A percentile compares a stretch with the other conserved stretches of the same genome.
These are phyloP conservation scores for Parastagonospora avenae DNA, from an alignment of 2,329 filamentous ascomycete genomes.

Conservation along the genomic window DNA sequence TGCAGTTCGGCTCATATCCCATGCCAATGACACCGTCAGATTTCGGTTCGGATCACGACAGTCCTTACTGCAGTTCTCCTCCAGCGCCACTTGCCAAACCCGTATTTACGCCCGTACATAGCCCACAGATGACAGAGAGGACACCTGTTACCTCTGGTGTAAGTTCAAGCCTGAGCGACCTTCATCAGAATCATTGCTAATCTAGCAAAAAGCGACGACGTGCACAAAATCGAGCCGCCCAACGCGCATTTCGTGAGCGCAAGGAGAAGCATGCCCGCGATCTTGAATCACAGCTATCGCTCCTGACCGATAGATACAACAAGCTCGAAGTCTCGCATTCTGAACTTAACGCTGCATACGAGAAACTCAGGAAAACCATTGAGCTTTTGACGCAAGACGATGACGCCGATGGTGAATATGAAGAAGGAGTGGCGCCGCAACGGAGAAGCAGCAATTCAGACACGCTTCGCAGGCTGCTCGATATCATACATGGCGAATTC, in stretches of 20 bases:
- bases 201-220: slow-evolving; percentile 56
- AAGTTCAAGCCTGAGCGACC: slow-evolving; percentile 11
- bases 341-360: slow-evolving; percentile 46
- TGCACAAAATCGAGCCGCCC: slow-evolving; percentile 66
- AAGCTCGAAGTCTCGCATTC: slow-evolving; percentile 61
- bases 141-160: slow-evolving; percentile 48
- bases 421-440: slow-evolving; percentile 23
- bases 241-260: slow-evolving; percentile 65
- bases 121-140: slow-evolving; percentile 31
- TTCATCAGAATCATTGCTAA: background rate
- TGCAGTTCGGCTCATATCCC: slow-evolving; percentile 42
- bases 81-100: slow-evolving; percentile 33
- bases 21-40: slow-evolving; percentile 47
- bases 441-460: slow-evolving; percentile 40
- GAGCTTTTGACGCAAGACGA: slow-evolving; percentile 45
- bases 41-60: slow-evolving; percentile 48
- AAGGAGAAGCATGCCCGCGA: slow-evolving; percentile 70
- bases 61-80: slow-evolving; percentile 46
- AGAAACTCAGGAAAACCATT: slow-evolving; percentile 48
- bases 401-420: slow-evolving; percentile 36
- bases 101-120: slow-evolving; percentile 21
- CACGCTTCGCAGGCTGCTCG: slow-evolving; percentile 45
- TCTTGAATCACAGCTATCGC: slow-evolving; percentile 62
- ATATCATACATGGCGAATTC: slow-evolving; percentile 47
- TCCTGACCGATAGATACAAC: slow-evolving; percentile 61